Conservation (phyloP, 805 yeast species). For the Scheffersomyces coipomensis region DNA sequence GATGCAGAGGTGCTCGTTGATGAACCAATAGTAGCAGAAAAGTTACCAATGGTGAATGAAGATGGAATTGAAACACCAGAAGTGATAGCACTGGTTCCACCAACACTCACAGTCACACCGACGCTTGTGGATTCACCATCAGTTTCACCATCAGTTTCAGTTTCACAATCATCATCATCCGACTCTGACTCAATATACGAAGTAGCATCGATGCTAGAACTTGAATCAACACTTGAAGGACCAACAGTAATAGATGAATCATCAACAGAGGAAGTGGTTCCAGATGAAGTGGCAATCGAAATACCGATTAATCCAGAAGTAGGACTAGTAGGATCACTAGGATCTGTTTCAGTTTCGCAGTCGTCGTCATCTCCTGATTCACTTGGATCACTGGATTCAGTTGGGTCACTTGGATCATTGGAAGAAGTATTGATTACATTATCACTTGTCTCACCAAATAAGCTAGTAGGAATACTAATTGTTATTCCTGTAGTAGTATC, state of each 20-base stretch:
- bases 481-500: slow-evolving; percentile 2
- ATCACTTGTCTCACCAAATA: no score
- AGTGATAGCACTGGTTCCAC: no score
- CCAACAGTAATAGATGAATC: slow-evolving; percentile 1
- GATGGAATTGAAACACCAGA: no score
- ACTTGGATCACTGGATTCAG: slow-evolving; percentile 1
- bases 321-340: slow-evolving; percentile 1
- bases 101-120: no score
- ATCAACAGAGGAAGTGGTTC: neutral
- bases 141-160: slow-evolving; percentile 6
- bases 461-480: neutral
- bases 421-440: neutral
- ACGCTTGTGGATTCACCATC: no score
- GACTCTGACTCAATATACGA: neutral
- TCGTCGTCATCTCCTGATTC: slow-evolving; percentile 10
- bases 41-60: no score
- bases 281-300: neutral
- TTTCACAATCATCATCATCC: slow-evolving; percentile 9
- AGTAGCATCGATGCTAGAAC: neutral
- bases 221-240: neutral
- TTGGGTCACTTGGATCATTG: neutral
- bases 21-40: no score
- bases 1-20: no score
- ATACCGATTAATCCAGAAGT: neutral
- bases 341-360: slow-evolving; percentile 7